These are phyloP conservation scores for Xylaria hypoxylon DNA, from an alignment of 2,329 filamentous ascomycete species.

Conservation along the genomic window DNA sequence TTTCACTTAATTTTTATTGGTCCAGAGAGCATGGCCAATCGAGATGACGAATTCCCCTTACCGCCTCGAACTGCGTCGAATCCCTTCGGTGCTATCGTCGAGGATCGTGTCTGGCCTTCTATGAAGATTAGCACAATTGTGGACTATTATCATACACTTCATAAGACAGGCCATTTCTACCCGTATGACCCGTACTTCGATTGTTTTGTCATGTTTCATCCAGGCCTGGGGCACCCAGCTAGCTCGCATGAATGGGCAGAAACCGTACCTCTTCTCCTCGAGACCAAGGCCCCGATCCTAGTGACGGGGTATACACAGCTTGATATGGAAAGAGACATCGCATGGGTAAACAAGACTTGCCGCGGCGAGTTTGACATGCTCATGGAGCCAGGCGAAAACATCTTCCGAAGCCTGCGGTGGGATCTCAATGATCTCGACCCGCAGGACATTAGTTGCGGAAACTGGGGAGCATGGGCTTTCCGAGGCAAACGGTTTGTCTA, in stretches of 20 bases:
- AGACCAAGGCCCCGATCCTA: constrained; percentile 95
- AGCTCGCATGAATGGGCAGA: constrained; percentile 94
- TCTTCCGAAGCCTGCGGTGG: constrained; percentile 93
- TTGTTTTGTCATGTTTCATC: constrained; percentile 96
- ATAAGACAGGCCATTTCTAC: constrained; percentile 88
- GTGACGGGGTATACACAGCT: constrained; percentile 96
- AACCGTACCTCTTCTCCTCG: constrained; percentile 87
- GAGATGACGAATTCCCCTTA: constrained; percentile 91
- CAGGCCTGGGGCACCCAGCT: constrained; percentile 92
- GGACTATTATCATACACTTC: constrained; percentile 97
- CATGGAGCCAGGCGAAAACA: constrained; percentile 92
- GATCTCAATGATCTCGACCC: constrained; percentile 96
- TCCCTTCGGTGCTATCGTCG: constrained; percentile 92
- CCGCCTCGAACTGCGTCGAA: constrained; percentile 86
- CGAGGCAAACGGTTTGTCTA: constrained; percentile 87
- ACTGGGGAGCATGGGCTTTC: constrained; percentile 98
- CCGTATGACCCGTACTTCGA: constrained; percentile 99
- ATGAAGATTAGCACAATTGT: constrained; percentile 99
- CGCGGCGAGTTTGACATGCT: constrained; percentile 92
- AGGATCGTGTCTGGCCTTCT: constrained; percentile 86
- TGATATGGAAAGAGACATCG: constrained; percentile 92
- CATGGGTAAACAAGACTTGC: constrained; percentile 88
- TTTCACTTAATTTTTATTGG: constrained; percentile 96
- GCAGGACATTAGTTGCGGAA: constrained; percentile 92
- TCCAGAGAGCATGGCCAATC: constrained; percentile 94